Percentiles rank a stretch among this genome's conserved stretches.
phyloP scores from a whole-genome alignment of 352 stramenopile genomes.

The Phytopythium montanum region DNA sequence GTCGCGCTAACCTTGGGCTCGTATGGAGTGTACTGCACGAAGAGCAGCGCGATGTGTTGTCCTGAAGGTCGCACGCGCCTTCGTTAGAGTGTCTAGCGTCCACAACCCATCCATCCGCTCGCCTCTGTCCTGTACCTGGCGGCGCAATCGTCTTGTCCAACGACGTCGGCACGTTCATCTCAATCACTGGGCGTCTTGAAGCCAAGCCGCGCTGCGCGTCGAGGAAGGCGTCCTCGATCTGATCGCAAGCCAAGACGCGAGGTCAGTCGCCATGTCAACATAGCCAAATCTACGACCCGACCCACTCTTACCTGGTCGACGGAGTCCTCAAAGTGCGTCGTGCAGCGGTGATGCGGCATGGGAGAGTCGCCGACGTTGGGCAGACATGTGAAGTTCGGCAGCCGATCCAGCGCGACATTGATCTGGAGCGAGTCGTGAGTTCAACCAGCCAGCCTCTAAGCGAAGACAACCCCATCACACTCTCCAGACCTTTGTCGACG shows the following conservation, averaged over 20 bases:
- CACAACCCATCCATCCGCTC: background rate
- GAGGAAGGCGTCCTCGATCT: conserved; percentile 89
- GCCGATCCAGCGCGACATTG: conserved; percentile 78
- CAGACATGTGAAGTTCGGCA: conserved; percentile 85
- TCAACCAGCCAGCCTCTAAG: background rate
- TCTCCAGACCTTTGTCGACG: conserved; percentile 65
- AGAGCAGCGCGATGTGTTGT: conserved; percentile 88
- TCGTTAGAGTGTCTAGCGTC: background rate
- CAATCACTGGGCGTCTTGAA: conserved; percentile 80
- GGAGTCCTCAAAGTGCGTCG: conserved; percentile 88
- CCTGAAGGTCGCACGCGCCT: conserved; percentile 19
- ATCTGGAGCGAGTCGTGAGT: conserved; percentile 44
- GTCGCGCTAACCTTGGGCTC: conserved; percentile 47
- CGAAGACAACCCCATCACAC: background rate
- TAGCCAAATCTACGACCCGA: background rate
- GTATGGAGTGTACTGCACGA: conserved; percentile 91
- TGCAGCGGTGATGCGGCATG: conserved; percentile 83
- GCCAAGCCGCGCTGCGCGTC: conserved; percentile 68
- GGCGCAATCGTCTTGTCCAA: conserved; percentile 77
- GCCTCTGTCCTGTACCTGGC: conserved; percentile 27
- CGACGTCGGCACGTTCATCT: conserved; percentile 90
- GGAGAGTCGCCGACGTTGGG: conserved; percentile 57
- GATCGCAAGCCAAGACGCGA: background rate
- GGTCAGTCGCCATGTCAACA: background rate
- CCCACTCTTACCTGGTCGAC: conserved; percentile 40